These are phyloP conservation scores for Grammothele lineata DNA, from an alignment of 768 basidiomycete species.

Conservation along the genomic window DNA sequence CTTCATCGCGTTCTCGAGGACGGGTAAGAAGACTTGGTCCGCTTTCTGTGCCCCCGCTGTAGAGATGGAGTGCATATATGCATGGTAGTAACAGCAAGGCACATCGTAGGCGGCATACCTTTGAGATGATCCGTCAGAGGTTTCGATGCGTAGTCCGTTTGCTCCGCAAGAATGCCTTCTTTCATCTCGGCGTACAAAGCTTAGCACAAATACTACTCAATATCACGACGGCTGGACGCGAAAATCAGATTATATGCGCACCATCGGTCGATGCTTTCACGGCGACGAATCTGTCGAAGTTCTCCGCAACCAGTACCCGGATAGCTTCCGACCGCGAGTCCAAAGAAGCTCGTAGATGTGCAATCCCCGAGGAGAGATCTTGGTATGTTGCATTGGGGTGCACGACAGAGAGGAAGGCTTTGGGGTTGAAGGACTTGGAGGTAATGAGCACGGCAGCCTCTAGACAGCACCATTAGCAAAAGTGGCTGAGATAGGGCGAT, in stretches of 20 bases:
- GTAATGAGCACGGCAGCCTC: constrained; percentile 81
- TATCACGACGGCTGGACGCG: neutral
- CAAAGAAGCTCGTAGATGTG: constrained; percentile 70
- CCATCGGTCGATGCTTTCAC: constrained; percentile 98
- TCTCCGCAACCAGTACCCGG: constrained; percentile 91
- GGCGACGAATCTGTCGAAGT: constrained; percentile 96
- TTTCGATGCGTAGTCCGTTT: constrained; percentile 78
- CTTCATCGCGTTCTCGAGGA: constrained; percentile 92
- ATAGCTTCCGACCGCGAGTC: constrained; percentile 94
- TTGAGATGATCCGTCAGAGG: constrained; percentile 83
- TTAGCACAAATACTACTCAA: constrained; percentile 36
- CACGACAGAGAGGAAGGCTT: constrained; percentile 83
- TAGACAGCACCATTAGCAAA: constrained; percentile 23
- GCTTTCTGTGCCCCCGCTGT: constrained; percentile 92
- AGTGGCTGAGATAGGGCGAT: neutral
- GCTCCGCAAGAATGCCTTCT: constrained; percentile 73
- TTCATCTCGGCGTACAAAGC: constrained; percentile 92
- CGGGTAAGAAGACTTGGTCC: constrained; percentile 92
- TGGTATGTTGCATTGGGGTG: constrained; percentile 96
- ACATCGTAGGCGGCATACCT: too few species aligned
- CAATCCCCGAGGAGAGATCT: constrained; percentile 77
- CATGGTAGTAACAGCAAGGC: too few species aligned
- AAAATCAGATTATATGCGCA: constrained; percentile 28
- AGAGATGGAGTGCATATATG: neutral
- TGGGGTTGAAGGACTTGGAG: constrained; percentile 95